Base-by-base conservation (phyloP, 768 basidiomycete genomes). In the Auriscalpium orientale region DNA sequence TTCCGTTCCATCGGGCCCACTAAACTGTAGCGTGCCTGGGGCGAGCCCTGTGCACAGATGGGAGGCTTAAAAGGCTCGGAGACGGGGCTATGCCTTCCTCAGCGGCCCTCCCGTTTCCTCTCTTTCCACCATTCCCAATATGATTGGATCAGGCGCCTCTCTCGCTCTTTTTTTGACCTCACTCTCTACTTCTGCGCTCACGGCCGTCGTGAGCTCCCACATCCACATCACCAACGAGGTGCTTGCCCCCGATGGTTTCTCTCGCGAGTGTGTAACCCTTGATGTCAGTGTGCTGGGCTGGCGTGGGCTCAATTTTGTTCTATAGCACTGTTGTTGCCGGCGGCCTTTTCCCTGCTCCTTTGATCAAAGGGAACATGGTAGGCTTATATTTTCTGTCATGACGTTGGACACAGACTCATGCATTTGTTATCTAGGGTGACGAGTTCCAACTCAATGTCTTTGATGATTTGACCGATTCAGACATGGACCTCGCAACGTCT, bases 401-500 rank as follows among this genome's bases (percentile, higher is more conserved):
- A 43, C 18, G 6, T 18, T 18, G 9, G 40, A 18, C 4, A 4
- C 40, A 43, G 13, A 43, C 18, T 18, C 18, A 15, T 43, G 18
- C 40, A 8, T 18, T 7, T 4, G 13, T 43, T 43, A 4, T 18
- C 18, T 43, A 61, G 60, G 55, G 55, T 8, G 51, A 46, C 8
- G 5, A 22, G 11, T 46, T 61, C 35, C 6, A 38, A 28, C 37
- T 61, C 15, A 22, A 38, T 4, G 60, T 61, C 16, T 4, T 5
- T 12, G 45, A 61, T 40, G 0, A 38, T 10, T 40, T 61, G 9
- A 18, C n/a, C 0, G 40, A 58, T 35, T 1, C 5, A 0, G 40
- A 49, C n/a, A 18, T 61, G 45, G 55, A 58, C 46, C 16, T 54
- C 20, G 52, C 33, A 5, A 61, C 60, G 11, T 58, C 57, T 7